These are phyloP conservation scores for Penicillium sp. DNA, from an alignment of 2,329 filamentous ascomycete genomes.

Conservation along the genomic window DNA sequence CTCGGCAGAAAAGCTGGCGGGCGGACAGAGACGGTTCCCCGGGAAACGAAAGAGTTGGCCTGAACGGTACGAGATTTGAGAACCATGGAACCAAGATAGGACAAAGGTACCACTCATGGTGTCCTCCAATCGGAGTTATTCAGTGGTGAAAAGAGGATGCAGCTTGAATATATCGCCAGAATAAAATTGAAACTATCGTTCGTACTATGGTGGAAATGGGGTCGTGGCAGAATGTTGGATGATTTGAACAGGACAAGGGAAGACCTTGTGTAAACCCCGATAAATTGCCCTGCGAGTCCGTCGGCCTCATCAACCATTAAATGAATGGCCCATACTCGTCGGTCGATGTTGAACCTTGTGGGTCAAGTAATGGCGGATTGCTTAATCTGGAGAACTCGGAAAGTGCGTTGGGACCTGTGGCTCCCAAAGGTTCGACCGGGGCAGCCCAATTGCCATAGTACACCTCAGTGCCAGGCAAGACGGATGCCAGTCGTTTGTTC, in stretches of 20 bases:
- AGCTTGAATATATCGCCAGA: neutral
- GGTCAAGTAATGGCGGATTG: neutral
- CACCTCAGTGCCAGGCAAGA: constrained; percentile 2
- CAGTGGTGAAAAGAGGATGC: neutral
- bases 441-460: neutral
- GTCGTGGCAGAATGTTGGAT: neutral
- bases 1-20: neutral
- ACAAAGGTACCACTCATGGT: neutral
- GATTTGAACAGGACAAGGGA: neutral
- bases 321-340: neutral
- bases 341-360: neutral
- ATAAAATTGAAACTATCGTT: neutral
- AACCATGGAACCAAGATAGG: neutral
- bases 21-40: no score
- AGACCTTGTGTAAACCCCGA: neutral
- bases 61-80: neutral
- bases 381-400: constrained; percentile 1
- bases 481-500: constrained; percentile 8
- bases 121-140: neutral
- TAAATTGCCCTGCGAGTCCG: neutral
- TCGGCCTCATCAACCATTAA: neutral
- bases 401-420: neutral
- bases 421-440: neutral
- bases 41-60: neutral
- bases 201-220: neutral